Evolutionary conservation across 306 rosid species (phyloP), one percentile per base, ranked within the genome.

Genomic region (Parietaria judaica): DNA sequence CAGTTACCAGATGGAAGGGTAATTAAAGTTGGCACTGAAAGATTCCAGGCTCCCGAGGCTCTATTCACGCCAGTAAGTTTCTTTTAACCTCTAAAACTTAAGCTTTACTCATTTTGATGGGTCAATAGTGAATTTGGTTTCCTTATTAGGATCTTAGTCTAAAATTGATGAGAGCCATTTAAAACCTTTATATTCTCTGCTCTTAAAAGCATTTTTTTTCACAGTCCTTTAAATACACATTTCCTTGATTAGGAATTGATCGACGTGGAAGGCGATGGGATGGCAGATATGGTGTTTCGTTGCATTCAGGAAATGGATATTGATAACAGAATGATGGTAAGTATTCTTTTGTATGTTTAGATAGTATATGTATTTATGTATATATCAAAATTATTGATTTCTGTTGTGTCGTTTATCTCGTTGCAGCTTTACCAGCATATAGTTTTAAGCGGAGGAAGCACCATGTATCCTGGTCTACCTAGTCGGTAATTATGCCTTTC

Each of bases 1-100:
- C 87, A 94, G 99, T 94, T 94, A 76, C 99, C 99, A 74, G 99
- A 94, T 82, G 99, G 99, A 80, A 83, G 99, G 80, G 94, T 88
- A 55, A 88, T 94, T 79, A 94, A 94, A 81, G 99, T 94, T 66
- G 99, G 99, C 62, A 94, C 99, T 6, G 99, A 94, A 78, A 83
- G 99, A 63, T 94, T 94, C 76, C 99, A 94, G 80, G 95, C 99
- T 74, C 97, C 99, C 6, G 99, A 94, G 74, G 99, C 99, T 63
- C 96, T 94, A 68, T 94, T 94, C 79, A 86, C 99, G 41, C 99
- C 99, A 34, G 99, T 88, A 84, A 77, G 90, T 77, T 43, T 58
- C 60, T 45, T 65, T 64, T 73, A 15, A 37, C 44, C 14, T 70
- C 48, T 63, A 36, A 7, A 43, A 37, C 70, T 58, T 14, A 5